phyloP scores from a whole-genome alignment of 306 rosid genomes.

The Trichosanthes truncata region DNA sequence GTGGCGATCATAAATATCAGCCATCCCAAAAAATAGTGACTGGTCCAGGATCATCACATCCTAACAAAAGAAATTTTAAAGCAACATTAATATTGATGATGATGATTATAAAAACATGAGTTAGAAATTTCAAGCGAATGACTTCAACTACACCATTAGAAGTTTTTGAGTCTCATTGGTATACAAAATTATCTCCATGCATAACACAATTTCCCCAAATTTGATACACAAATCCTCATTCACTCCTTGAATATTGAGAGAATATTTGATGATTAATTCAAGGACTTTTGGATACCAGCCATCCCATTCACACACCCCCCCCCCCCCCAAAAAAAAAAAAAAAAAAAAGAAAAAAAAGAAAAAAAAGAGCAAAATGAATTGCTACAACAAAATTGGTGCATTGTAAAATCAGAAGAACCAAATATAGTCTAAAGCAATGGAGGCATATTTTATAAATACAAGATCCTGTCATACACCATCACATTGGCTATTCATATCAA shows the following conservation, averaged over 20 bases:
- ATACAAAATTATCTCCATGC: background rate
- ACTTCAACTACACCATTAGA: background rate
- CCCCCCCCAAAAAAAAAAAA: background rate
- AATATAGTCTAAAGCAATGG: background rate
- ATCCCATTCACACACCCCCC: background rate
- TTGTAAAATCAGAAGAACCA: background rate
- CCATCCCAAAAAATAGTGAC: constrained; percentile 71
- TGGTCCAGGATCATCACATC: constrained; percentile 94
- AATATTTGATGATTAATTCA: background rate
- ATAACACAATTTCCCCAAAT: background rate
- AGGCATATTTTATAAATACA: background rate
- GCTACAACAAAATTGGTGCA: background rate
- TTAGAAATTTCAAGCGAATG: background rate
- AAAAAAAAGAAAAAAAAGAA: background rate
- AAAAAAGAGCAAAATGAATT: background rate
- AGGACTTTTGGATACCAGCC: background rate
- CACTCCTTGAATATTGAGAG: background rate
- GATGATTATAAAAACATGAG: background rate
- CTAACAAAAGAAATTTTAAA: constrained; percentile 26
- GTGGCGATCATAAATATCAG: constrained; percentile 81
- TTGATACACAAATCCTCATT: background rate
- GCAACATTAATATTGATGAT: background rate
- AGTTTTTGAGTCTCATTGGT: background rate
- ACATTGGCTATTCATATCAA: background rate
- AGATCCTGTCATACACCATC: background rate